A percentile compares a stretch with the other conserved stretches of the same genome.
Evolutionary conservation across 768 basidiomycete genomes (phyloP).

Genomic region (Suillus variegatus): DNA sequence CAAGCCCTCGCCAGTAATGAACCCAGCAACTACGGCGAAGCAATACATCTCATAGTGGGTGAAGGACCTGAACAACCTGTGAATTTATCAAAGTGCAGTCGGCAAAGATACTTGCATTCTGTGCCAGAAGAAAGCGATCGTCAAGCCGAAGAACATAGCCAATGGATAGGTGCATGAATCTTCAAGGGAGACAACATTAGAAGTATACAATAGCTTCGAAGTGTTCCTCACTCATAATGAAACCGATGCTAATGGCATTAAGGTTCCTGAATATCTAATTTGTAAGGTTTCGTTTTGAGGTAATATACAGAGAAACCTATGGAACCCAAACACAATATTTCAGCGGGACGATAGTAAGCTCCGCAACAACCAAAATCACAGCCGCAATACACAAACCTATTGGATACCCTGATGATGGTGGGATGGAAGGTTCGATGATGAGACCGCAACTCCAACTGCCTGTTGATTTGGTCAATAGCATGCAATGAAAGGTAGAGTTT

Average conservation of each 20-base stretch:
- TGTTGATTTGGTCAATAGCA: background rate
- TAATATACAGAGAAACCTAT: constrained; percentile 10
- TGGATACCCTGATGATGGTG: constrained; percentile 56
- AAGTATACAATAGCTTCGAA: background rate
- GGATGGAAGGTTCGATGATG: constrained; percentile 37
- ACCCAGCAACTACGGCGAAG: constrained; percentile 39
- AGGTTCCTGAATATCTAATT: constrained; percentile 17
- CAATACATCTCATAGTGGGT: constrained; percentile 24
- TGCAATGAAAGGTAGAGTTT: background rate
- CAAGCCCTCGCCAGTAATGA: constrained; percentile 42
- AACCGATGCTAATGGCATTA: constrained; percentile 27
- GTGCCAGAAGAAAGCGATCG: constrained; percentile 23
- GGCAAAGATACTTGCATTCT: background rate
- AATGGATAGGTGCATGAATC: constrained; percentile 25
- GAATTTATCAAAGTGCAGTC: background rate
- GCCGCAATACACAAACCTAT: constrained; percentile 52
- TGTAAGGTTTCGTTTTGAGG: background rate
- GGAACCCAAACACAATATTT: constrained; percentile 23
- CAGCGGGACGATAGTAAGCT: constrained; percentile 25
- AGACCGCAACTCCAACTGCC: constrained; percentile 22
- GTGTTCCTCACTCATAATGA: constrained; percentile 9
- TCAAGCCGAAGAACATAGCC: constrained; percentile 27
- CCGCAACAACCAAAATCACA: constrained; percentile 45
- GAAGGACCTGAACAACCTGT: constrained; percentile 6
- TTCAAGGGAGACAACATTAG: background rate